Evolutionary conservation across 495 filamentous ascomycete species (phyloP).

Genomic region (Penicillium daleae): DNA sequence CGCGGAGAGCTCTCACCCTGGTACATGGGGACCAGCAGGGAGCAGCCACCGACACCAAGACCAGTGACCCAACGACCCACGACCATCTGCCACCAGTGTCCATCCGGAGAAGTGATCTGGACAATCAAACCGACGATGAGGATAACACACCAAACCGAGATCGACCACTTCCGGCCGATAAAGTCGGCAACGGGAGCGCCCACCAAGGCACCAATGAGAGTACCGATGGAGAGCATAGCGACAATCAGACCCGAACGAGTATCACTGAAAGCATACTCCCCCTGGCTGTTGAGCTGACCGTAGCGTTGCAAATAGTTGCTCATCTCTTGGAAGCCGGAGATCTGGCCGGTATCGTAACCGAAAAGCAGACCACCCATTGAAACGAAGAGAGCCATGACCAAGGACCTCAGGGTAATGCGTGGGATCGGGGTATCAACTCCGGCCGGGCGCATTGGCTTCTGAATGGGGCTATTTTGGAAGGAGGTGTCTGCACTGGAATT

Average conservation of each 20-base stretch:
- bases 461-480: conserved; percentile 28
- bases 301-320: conserved; percentile 51
- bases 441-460: conserved; percentile 30
- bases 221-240: conserved; percentile 64
- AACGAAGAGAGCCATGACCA: conserved; percentile 58
- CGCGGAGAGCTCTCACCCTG: conserved; percentile 69
- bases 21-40: conserved; percentile 73
- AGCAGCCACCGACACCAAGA: conserved; percentile 70
- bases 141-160: conserved; percentile 60
- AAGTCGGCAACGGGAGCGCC: conserved; percentile 58
- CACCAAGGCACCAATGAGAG: conserved; percentile 65
- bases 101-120: conserved; percentile 59
- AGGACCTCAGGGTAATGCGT: conserved; percentile 46
- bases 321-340: conserved; percentile 66
- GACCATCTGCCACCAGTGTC: conserved; percentile 58
- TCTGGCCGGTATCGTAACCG: conserved; percentile 56
- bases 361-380: conserved; percentile 73
- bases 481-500: conserved; percentile 29
- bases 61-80: conserved; percentile 64
- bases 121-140: conserved; percentile 68
- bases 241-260: conserved; percentile 58
- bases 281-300: conserved; percentile 35
- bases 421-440: conserved; percentile 47
- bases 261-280: conserved; percentile 49
- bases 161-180: conserved; percentile 57